phyloP scores from a whole-genome alignment of 2,329 filamentous ascomycete species.

The Nannizziopsis barbatae region DNA sequence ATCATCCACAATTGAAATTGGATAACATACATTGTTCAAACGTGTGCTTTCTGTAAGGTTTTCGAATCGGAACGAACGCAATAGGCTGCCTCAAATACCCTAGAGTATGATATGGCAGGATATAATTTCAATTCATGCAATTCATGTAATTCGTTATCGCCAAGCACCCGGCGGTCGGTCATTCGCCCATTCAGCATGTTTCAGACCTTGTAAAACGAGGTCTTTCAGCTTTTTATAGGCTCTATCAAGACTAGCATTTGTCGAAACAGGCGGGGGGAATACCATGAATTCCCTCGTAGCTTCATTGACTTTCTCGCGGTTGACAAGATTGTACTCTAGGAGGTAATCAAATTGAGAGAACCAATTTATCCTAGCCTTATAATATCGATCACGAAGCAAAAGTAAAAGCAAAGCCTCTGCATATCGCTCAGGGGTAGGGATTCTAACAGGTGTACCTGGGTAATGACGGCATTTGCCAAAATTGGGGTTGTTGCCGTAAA shows the following conservation, averaged over 20 bases:
- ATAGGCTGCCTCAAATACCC: too few relatives aligned
- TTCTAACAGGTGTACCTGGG: not conserved
- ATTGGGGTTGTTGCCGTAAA: not conserved
- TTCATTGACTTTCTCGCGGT: not conserved
- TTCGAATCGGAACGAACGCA: too few relatives aligned
- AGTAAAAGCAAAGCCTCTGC: not conserved
- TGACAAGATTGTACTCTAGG: not conserved
- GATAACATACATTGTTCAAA: too few relatives aligned
- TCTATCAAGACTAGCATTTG: not conserved
- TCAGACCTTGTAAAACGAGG: not conserved
- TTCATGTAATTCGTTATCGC: too few relatives aligned
- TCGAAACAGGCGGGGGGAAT: not conserved
- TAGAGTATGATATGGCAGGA: too few relatives aligned
- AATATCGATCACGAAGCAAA: not conserved
- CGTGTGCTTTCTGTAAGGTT: too few relatives aligned
- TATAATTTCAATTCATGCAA: too few relatives aligned
- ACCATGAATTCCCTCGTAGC: not conserved
- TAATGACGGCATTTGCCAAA: not conserved
- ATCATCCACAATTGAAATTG: too few relatives aligned
- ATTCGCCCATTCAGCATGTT: conserved; percentile 1
- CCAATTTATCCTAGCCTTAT: not conserved
- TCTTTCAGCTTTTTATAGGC: not conserved
- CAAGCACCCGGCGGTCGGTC: not conserved
- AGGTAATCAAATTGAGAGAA: not conserved
- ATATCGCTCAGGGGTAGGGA: not conserved